Evolutionary conservation across 2,329 filamentous ascomycete genomes (phyloP), one percentile per base, ranked within the genome.

Genomic region (Colletotrichum eleusines): DNA sequence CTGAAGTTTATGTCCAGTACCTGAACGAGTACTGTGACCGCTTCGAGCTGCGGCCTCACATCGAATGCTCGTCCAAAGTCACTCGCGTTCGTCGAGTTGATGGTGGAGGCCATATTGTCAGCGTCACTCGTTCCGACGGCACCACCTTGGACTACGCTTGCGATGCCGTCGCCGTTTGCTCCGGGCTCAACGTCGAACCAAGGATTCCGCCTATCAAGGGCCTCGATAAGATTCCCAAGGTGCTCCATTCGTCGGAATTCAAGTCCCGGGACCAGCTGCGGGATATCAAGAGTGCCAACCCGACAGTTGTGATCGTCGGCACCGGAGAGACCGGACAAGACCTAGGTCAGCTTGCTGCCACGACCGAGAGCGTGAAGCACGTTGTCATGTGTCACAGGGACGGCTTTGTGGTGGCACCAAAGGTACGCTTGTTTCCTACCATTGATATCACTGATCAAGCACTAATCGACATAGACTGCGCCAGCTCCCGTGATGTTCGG

Each of bases 251-350:
- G 3, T 84, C 82, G 0, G 66, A 79, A 6, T 75, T 86, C 72
- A 85, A 86, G 76, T 74, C 72, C 9, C 78, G 81, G 20, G 75
- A 76, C 3, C 81, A 85, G 66, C 82, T 86, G 55, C 81, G 82
- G 5, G 69, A 77, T 5, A 75, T 74, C n/a, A 82, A 79, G 6
- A 71, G 69, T 54, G 69, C 63, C 20, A 71, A 69, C 23, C 64
- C 69, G 4, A 80, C 81, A 53, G 81, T 86, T 0, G 76, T 85
- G n/a, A 77, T 86, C 51, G 74, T 85, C 44, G 84, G 84, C 0
- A 80, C 78, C 11, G 83, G 84, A 1, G 84, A 86, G 69, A 86
- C 84, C 0, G 83, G 78, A 1, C 83, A 84, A 76, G 84, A 86
- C 50, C 74, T 86, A 28, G 79, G 81, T 0, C 78, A 84, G 48